A percentile compares a stretch with the other conserved stretches of the same genome.
Evolutionary conservation across 2,329 filamentous ascomycete genomes (phyloP).

Genomic region (Stagonosporopsis rhizophila): DNA sequence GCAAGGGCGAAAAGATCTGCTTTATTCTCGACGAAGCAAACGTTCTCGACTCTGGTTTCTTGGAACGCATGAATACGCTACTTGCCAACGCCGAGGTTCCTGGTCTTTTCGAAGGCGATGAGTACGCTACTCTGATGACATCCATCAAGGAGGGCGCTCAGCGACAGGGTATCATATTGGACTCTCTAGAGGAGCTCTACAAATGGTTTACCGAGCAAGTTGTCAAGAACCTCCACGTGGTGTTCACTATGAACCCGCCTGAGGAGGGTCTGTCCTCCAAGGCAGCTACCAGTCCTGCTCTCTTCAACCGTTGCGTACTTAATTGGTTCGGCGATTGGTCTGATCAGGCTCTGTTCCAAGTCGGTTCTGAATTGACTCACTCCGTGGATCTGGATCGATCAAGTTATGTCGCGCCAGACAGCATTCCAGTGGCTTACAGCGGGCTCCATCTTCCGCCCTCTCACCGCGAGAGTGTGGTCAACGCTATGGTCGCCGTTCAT

Average conservation of each 20-base stretch:
- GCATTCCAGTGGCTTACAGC: constrained; percentile 89
- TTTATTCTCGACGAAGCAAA: constrained; percentile 99
- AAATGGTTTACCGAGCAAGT: constrained; percentile 99
- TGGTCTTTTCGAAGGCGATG: constrained; percentile 98
- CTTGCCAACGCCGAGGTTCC: constrained; percentile 99
- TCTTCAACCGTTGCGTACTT: constrained; percentile 99
- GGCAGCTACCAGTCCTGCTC: constrained; percentile 92
- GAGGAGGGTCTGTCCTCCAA: constrained; percentile 94
- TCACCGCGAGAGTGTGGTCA: constrained; percentile 91
- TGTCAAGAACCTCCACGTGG: constrained; percentile 97
- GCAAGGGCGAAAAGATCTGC: constrained; percentile 99
- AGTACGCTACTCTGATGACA: constrained; percentile 98
- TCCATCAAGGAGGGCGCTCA: constrained; percentile 98
- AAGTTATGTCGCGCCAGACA: constrained; percentile 86
- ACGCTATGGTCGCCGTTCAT: constrained; percentile 98
- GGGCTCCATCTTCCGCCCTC: constrained; percentile 83
- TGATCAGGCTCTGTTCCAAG: constrained; percentile 97
- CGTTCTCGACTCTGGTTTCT: constrained; percentile 96
- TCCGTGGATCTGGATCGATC: constrained; percentile 93
- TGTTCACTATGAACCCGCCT: constrained; percentile 99
- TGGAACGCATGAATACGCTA: constrained; percentile 98
- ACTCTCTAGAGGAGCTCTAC: constrained; percentile 99
- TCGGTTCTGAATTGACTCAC: constrained; percentile 92
- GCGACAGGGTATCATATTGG: constrained; percentile 89
- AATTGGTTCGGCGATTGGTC: constrained; percentile 99